Percentiles rank a stretch among this genome's conserved stretches.
Conservation (phyloP, 2,329 filamentous ascomycete species). For the Beauveria bassiana region DNA sequence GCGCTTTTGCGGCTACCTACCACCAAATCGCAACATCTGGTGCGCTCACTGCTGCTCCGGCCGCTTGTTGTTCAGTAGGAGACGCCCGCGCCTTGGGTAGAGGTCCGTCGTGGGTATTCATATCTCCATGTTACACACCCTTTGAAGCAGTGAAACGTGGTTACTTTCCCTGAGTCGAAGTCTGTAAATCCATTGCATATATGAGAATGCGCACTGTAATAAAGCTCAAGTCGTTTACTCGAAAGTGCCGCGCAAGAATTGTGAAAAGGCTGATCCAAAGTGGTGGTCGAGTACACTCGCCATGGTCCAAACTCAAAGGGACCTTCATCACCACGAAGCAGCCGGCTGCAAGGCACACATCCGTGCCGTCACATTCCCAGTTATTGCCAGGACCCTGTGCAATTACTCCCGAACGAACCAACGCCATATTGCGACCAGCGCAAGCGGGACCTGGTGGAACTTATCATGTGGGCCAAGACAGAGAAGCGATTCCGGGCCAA, state of each 20-base stretch:
- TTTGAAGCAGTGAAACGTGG: neutral
- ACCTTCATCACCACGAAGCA: neutral
- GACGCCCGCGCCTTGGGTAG: too few relatives aligned
- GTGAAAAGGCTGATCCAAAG: too few relatives aligned
- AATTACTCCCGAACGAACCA: neutral
- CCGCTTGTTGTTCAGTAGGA: too few relatives aligned
- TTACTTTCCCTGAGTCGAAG: neutral
- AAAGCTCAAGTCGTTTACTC: too few relatives aligned
- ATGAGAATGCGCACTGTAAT: neutral
- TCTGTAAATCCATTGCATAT: neutral
- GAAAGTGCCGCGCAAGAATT: too few relatives aligned
- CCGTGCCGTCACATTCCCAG: neutral
- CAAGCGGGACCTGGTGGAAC: constrained; percentile 1
- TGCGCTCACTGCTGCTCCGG: too few relatives aligned
- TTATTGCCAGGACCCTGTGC: neutral
- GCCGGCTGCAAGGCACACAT: neutral
- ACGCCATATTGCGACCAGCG: neutral
- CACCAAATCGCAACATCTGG: too few relatives aligned
- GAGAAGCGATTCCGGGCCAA: neutral
- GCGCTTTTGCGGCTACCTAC: too few relatives aligned
- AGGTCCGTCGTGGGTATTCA: neutral
- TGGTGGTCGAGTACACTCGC: too few relatives aligned
- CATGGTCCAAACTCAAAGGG: too few relatives aligned
- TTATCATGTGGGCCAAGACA: neutral
- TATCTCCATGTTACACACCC: neutral